A percentile compares a stretch with the other conserved stretches of the same genome.
These are phyloP conservation scores for Nicotiana tomentosiformis DNA, from an alignment of 257 asterid genomes.

Conservation along the genomic window DNA sequence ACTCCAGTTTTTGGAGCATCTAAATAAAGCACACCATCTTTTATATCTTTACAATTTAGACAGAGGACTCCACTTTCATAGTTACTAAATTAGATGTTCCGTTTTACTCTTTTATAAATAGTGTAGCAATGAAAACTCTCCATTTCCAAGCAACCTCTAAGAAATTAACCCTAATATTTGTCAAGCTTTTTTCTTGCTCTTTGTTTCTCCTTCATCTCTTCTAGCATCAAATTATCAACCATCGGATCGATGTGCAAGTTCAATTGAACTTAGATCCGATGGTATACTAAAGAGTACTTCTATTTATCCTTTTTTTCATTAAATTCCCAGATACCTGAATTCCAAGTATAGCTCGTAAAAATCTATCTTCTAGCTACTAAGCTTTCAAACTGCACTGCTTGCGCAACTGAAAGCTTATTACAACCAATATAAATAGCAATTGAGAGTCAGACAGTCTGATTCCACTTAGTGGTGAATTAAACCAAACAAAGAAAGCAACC, in stretches of 20 bases:
- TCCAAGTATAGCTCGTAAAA: not conserved
- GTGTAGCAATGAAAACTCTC: slow-evolving; percentile 1
- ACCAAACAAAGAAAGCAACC: not conserved
- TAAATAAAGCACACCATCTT: slow-evolving; percentile 7
- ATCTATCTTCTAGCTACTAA: not conserved
- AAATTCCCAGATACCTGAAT: not conserved
- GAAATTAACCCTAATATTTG: not conserved
- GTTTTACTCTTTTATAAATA: not conserved
- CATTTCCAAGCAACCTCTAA: not conserved
- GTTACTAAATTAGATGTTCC: not conserved
- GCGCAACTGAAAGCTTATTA: not conserved
- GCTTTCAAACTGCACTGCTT: not conserved
- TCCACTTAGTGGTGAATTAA: not conserved
- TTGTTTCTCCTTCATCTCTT: not conserved
- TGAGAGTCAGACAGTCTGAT: not conserved
- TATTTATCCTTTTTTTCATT: not conserved
- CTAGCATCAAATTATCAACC: not conserved
- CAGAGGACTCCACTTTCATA: not conserved
- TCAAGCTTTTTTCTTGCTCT: not conserved
- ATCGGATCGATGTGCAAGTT: not conserved
- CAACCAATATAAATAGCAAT: not conserved
- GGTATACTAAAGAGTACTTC: not conserved
- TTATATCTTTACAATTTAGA: slow-evolving; percentile 6
- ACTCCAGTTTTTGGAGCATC: slow-evolving; percentile 9
- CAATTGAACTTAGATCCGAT: slow-evolving; percentile 1